Evolutionary conservation across 2,329 filamentous ascomycete species (phyloP), one percentile per base, ranked within the genome.

Genomic region (Fusarium pilosicola): DNA sequence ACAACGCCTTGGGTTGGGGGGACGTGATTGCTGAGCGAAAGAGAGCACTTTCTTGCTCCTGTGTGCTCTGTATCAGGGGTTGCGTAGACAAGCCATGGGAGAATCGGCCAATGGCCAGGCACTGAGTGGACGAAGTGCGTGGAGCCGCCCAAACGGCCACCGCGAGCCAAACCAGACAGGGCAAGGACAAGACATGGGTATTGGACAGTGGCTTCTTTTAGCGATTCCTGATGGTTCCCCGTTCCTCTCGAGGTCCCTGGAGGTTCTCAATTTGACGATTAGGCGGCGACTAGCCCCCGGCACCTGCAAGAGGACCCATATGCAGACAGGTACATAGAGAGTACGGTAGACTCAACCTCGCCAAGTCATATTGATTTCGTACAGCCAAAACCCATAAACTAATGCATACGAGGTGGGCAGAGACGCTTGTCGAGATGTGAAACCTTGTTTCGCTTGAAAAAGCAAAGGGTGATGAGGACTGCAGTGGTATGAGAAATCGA

Each of bases 201-300:
- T 66, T 76, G 64, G 66, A 48, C 62, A 62, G 68, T 78, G 72
- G 71, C 73, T 74, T 68, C 67, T 64, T 59, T 55, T 68, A 57
- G 66, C 65, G 63, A 64, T 71, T 68, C 57, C 56, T 74, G 65
- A 26, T 46, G 54, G 71, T 59, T 52, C 57, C 58, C 36, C 48
- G 67, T 65, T 58, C 56, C 62, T 57, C 57, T 59, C 60, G 38
- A 56, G 65, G 52, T 72, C 63, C 68, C 68, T 73, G 62, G 63
- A 60, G 62, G 68, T 65, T 68, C 58, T 70, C 56, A 51, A 58
- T 67, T 73, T 70, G 49, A 45, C 55, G 57, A 62, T 68, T 74
- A 70, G 76, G 74, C 73, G 73, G 75, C 67, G 67, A 77, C 72
- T 77, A 74, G 69, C 75, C 75, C 66, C 76, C 72, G 66, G 70